Evolutionary conservation across 2,329 filamentous ascomycete genomes (phyloP).

Genomic region (Fusarium continuum): DNA sequence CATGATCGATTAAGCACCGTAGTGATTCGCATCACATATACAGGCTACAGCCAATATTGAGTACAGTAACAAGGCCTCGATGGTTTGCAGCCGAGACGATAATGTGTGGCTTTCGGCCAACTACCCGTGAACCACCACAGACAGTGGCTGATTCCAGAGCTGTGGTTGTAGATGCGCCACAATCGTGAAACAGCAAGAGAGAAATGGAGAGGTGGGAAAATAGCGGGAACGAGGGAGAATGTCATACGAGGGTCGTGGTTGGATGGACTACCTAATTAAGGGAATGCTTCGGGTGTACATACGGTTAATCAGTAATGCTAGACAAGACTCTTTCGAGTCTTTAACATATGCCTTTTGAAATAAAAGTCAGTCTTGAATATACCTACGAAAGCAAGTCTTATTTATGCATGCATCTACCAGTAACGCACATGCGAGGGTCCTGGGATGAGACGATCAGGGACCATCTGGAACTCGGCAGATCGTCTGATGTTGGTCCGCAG

Average conservation of each 20-base stretch:
- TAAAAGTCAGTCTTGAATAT: too few species aligned
- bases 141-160: constrained; percentile 9
- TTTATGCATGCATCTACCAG: too few species aligned
- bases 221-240: neutral
- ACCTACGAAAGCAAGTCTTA: too few species aligned
- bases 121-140: neutral
- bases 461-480: constrained; percentile 9
- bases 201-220: neutral
- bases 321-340: too few species aligned
- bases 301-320: too few species aligned
- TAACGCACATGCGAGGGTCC: neutral
- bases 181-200: constrained; percentile 15
- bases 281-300: constrained; percentile 1
- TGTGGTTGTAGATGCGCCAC: constrained; percentile 12
- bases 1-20: constrained; percentile 2
- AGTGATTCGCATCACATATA: too few species aligned
- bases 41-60: too few species aligned
- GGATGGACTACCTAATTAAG: constrained; percentile 5
- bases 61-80: too few species aligned
- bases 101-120: constrained; percentile 7
- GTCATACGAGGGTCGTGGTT: constrained; percentile 16
- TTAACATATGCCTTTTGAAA: neutral
- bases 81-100: neutral
- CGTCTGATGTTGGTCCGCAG: constrained; percentile 23
- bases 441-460: constrained; percentile 1